Base-by-base conservation (phyloP, 306 rosid genomes). In the Cucurbita argyrosperma region DNA sequence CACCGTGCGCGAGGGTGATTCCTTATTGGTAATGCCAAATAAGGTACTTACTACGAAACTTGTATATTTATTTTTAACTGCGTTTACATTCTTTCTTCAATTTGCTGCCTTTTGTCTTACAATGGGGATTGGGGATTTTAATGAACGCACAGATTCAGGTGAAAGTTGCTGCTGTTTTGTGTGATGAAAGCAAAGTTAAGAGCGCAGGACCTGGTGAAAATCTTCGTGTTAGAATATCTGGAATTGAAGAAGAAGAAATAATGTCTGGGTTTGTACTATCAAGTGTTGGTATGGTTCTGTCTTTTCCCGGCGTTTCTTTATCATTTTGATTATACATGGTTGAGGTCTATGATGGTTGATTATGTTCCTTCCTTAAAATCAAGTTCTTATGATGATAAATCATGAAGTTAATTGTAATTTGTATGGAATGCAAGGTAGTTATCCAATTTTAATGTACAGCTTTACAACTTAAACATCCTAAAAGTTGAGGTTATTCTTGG, bases 171-270 rank as follows among this genome's bases (percentile, higher is more conserved):
- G 93, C 86, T 45, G 4, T 95, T 50, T 82, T 45, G 69, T 82
- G 88, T 72, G 99, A 91, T 81, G 97, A 91, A 54, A 76, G 85
- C 55, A 86, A 77, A 73, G 96, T 89, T 39, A 87, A 79, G 76
- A 66, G 79, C 71, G 99, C 97, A n/a, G 97, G 96, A 66, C 99
- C 99, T n/a, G 97, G 99, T 66, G 97, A 95, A 86, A 95, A 95
- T 80, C 83, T 95, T 69, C 89, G 99, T 76, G 76, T 95, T 82
- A 88, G 95, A 80, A 8, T 95, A 73, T 81, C 99, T 18, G 96
- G 96, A 69, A 72, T 89, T 30, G 99, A 95, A 53, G 99, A 95
- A 59, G 97, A 91, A 64, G 97, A 91, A 69, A 81, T 95, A 57
- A 30, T 73, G 74, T 21, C 96, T 23, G 99, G 99, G 71, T 95